A percentile compares a stretch with the other conserved stretches of the same genome.
phyloP scores from a whole-genome alignment of 2,329 filamentous ascomycete genomes.

The Coniochaeta sp. region DNA sequence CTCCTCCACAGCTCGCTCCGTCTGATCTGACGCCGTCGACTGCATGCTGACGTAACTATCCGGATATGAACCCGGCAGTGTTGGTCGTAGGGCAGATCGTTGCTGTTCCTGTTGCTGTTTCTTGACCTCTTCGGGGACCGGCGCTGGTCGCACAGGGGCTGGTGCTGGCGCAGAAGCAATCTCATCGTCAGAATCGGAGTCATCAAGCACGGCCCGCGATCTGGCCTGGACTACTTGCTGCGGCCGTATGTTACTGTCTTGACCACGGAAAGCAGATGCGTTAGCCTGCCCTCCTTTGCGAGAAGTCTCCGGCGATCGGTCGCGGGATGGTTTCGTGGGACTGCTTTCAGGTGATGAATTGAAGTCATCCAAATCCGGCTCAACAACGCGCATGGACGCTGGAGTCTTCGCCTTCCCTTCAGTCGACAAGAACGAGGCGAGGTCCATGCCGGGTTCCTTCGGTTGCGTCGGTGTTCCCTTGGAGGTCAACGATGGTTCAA shows the following conservation, averaged over 20 bases:
- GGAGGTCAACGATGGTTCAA: slow-evolving; percentile 37
- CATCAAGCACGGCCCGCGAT: slow-evolving; percentile 60
- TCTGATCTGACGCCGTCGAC: slow-evolving; percentile 21
- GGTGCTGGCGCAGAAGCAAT: slow-evolving; percentile 5
- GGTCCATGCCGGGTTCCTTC: slow-evolving; percentile 29
- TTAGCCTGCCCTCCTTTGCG: slow-evolving; percentile 38
- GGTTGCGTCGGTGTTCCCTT: slow-evolving; percentile 24
- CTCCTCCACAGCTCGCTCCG: slow-evolving; percentile 20
- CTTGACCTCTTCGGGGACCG: slow-evolving; percentile 14
- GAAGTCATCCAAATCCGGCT: slow-evolving; percentile 21
- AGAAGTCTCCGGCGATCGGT: slow-evolving; percentile 19
- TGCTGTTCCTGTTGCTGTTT: slow-evolving; percentile 12
- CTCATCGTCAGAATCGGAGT: slow-evolving; percentile 53
- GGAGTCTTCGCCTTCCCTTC: slow-evolving; percentile 44
- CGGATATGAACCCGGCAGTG: slow-evolving; percentile 28
- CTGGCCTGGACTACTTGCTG: slow-evolving; percentile 53
- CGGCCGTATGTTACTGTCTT: slow-evolving; percentile 39
- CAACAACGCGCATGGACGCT: slow-evolving; percentile 51
- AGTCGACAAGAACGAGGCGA: slow-evolving; percentile 27
- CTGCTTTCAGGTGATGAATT: slow-evolving; percentile 10
- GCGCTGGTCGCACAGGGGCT: slow-evolving; percentile 19
- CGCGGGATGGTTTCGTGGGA: slow-evolving; percentile 20
- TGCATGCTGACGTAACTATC: slow-evolving; percentile 29
- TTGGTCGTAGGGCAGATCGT: slow-evolving; percentile 17
- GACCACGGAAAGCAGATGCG: slow-evolving; percentile 30